Conservation (phyloP, 768 basidiomycete species). For the Tylopilus plumbeoviolaceoides region DNA sequence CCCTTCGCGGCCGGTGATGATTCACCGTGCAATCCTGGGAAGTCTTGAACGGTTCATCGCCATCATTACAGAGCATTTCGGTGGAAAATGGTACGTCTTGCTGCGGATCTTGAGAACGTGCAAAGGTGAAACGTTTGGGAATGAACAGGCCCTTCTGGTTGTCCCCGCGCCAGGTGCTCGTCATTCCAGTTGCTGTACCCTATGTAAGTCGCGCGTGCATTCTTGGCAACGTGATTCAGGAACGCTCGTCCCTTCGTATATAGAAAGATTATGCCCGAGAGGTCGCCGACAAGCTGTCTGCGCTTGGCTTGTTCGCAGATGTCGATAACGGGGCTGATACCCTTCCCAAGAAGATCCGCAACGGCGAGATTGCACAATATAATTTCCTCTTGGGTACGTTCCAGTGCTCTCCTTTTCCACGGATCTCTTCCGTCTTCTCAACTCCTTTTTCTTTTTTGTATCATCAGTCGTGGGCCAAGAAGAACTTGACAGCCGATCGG, state of each 20-base stretch:
- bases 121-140: background rate
- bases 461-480: slow-evolving; percentile 89
- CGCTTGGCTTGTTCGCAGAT: slow-evolving; percentile 79
- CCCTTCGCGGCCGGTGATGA: slow-evolving; percentile 86
- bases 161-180: slow-evolving; percentile 91
- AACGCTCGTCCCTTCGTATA: slow-evolving; percentile 7
- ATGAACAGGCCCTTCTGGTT: slow-evolving; percentile 90
- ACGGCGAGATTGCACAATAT: slow-evolving; percentile 95
- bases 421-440: background rate
- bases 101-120: background rate
- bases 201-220: slow-evolving; percentile 55
- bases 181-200: slow-evolving; percentile 88
- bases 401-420: background rate
- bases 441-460: background rate
- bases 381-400: slow-evolving; percentile 91
- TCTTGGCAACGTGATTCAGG: background rate
- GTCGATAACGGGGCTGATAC: slow-evolving; percentile 92
- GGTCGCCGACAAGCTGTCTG: slow-evolving; percentile 62
- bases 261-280: slow-evolving; percentile 90
- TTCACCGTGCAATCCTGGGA: slow-evolving; percentile 94
- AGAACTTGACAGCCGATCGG: slow-evolving; percentile 80
- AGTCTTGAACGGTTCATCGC: slow-evolving; percentile 94
- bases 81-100: slow-evolving; percentile 82
- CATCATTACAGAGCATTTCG: slow-evolving; percentile 96
- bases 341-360: slow-evolving; percentile 94